Evolutionary conservation across 2,329 filamentous ascomycete genomes (phyloP).

Genomic region (Aspergillus caelatus): DNA sequence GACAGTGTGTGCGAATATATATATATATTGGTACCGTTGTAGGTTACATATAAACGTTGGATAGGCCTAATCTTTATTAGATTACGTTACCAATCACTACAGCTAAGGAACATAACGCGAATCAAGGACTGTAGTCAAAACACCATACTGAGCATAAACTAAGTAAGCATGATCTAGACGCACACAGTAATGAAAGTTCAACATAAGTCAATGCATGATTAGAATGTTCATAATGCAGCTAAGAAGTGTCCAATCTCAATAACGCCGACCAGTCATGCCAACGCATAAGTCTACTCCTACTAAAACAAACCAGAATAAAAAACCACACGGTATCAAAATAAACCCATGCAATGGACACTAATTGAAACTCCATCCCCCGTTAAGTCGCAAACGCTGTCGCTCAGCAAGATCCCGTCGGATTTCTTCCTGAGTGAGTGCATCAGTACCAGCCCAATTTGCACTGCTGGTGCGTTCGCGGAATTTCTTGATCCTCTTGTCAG

Average conservation of each 20-base stretch:
- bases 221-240: not conserved
- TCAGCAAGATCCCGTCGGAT: slow-evolving; percentile 78
- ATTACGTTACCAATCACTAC: not conserved
- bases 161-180: not conserved
- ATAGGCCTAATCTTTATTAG: not conserved
- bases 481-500: slow-evolving; percentile 83
- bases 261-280: slow-evolving; percentile 4
- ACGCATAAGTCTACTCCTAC: not conserved
- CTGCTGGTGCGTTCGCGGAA: slow-evolving; percentile 91
- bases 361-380: slow-evolving; percentile 83
- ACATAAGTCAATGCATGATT: not conserved
- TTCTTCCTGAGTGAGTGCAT: slow-evolving; percentile 85
- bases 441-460: slow-evolving; percentile 86
- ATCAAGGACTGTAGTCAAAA: not conserved
- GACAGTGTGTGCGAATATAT: too few relatives aligned
- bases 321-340: not conserved
- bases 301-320: not conserved
- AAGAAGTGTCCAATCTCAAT: not conserved
- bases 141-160: not conserved
- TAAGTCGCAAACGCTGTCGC: slow-evolving; percentile 74
- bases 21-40: too few relatives aligned
- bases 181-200: not conserved
- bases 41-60: too few relatives aligned
- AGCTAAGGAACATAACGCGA: not conserved
- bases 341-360: slow-evolving; percentile 7